Evolutionary conservation across 2,329 filamentous ascomycete genomes (phyloP), one percentile per base, ranked within the genome.

Genomic region (Chaetomiaceae sp.): DNA sequence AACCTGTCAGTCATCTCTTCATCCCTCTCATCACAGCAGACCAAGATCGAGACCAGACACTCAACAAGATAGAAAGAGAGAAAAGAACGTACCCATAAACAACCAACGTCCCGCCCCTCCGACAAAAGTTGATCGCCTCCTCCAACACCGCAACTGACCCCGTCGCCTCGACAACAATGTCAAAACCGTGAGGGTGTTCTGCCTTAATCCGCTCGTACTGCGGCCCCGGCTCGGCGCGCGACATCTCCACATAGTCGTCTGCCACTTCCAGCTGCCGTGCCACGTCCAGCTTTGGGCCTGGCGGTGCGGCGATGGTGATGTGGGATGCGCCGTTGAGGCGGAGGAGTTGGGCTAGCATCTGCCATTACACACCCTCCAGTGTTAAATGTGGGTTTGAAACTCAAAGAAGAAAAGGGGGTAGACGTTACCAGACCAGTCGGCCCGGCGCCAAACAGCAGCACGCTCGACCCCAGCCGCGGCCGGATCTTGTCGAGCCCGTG

Each of bases 101-200:
- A 39, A 88, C 82, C 29, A 89, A 73, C 67, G 85, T 88, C 52
- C 86, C 85, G 38, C 85, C 85, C 47, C 85, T 79, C 43, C 84
- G 82, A 60, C 87, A 83, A 66, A 87, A 89, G 70, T 88, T 76
- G 68, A 89, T 87, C 25, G 84, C 75, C 63, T 85, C 80, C 65
- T 89, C 85, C 3, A 89, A 77, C 45, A 89, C 84, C 68, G 82
- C 83, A 42, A 81, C 74, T 47, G 79, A 85, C 17, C 86, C 86
- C 12, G 85, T 88, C 33, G 85, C 85, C 72, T 88, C 83, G 20
- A 87, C 78, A 22, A 87, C 74, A 58, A 88, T 82, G 60, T 89
- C 85, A 65, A 89, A 89, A 3, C 86, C 86, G 63, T 88, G 83
- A 0, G 85, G 84, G 68, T 89, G 83, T 42, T 83, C 77, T 38